These are phyloP conservation scores for Wickerhamomyces hampshirensis DNA, from an alignment of 805 yeast genomes.

Conservation along the genomic window DNA sequence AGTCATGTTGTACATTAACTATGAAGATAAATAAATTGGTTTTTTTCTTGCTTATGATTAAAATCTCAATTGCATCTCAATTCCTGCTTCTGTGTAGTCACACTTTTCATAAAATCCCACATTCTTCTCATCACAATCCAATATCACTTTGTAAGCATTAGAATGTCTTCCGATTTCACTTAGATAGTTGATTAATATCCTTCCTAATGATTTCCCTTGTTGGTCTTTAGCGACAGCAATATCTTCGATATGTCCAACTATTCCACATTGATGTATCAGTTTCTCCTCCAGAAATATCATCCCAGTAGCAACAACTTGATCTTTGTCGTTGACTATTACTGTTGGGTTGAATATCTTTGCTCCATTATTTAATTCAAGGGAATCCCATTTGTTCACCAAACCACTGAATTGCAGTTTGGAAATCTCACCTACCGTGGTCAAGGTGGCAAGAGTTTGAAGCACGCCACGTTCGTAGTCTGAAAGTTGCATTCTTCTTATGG, in stretches of 20 bases:
- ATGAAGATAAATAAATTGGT: no score
- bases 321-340: conserved; percentile 50
- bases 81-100: conserved; percentile 62
- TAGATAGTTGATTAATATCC: conserved; percentile 56
- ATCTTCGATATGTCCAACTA: conserved; percentile 93
- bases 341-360: conserved; percentile 53
- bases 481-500: conserved; percentile 49
- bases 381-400: conserved; percentile 56
- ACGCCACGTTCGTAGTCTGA: conserved; percentile 62
- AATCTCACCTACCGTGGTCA: conserved; percentile 83
- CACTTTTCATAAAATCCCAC: conserved; percentile 86
- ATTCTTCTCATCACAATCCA: conserved; percentile 84
- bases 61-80: conserved; percentile 60
- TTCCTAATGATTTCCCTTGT: conserved; percentile 84
- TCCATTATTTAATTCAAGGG: conserved; percentile 24
- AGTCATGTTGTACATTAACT: no score
- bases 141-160: conserved; percentile 84
- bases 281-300: conserved; percentile 76
- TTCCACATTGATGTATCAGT: conserved; percentile 77
- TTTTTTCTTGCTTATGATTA: no score
- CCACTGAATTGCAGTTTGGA: conserved; percentile 42
- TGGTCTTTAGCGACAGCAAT: conserved; percentile 71
- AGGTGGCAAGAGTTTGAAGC: conserved; percentile 53
- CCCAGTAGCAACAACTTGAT: conserved; percentile 75
- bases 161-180: conserved; percentile 48